These are phyloP conservation scores for Camillea tinctor DNA, from an alignment of 2,329 filamentous ascomycete species.

Conservation along the genomic window DNA sequence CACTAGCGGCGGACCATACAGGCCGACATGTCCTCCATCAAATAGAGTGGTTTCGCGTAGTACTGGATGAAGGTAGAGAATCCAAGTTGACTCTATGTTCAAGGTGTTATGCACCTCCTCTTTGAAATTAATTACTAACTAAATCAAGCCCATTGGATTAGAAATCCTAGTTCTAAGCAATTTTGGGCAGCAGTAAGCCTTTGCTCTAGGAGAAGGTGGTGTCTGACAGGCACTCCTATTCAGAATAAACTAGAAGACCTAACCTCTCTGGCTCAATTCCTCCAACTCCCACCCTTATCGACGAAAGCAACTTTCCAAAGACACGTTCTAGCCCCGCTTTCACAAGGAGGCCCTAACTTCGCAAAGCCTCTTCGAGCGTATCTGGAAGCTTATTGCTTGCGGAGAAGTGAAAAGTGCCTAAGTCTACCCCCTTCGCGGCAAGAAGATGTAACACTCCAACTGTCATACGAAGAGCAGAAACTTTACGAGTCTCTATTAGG, in stretches of 20 bases:
- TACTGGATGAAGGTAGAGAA: slow-evolving; percentile 10
- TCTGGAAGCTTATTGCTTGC: slow-evolving; percentile 8
- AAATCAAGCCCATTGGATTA: slow-evolving; percentile 7
- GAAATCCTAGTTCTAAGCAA: slow-evolving; percentile 5
- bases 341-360: background rate
- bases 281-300: background rate
- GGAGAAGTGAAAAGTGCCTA: slow-evolving; percentile 6
- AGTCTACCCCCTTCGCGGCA: background rate
- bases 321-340: slow-evolving; percentile 13
- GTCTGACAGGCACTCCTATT: slow-evolving; percentile 11
- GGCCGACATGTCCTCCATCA: background rate
- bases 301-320: slow-evolving; percentile 3
- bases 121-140: background rate
- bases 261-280: slow-evolving; percentile 2
- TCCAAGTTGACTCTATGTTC: too few species aligned
- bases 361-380: slow-evolving; percentile 6
- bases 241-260: slow-evolving; percentile 9
- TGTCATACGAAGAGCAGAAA: slow-evolving; percentile 1
- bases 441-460: background rate
- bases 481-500: background rate
- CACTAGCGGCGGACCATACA: slow-evolving; percentile 1
- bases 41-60: slow-evolving; percentile 10
- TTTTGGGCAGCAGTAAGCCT: slow-evolving; percentile 6
- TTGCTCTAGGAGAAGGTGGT: slow-evolving; percentile 3
- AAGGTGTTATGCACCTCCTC: too few species aligned